A percentile compares a stretch with the other conserved stretches of the same genome.
These are phyloP conservation scores for Hymenotorrendiella dingleyae DNA, from an alignment of 2,329 filamentous ascomycete species.

Conservation along the genomic window DNA sequence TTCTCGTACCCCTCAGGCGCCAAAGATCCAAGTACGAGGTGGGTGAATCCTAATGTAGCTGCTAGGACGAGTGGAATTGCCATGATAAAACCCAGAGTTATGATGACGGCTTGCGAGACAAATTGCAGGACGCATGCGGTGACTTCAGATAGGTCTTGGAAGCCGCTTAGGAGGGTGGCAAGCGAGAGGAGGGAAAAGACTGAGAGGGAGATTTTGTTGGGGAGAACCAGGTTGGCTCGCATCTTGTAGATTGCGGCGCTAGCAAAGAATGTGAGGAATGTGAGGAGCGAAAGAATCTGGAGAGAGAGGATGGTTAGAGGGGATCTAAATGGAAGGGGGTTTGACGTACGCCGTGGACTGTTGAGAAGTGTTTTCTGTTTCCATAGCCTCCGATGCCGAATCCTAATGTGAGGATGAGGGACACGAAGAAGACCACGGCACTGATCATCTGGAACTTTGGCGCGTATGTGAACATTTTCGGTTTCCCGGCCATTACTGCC, in stretches of 20 bases:
- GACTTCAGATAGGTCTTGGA: background rate
- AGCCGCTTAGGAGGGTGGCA: background rate
- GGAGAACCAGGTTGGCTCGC: background rate
- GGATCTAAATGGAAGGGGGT: background rate
- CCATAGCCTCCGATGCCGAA: conserved; percentile 8
- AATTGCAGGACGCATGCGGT: background rate
- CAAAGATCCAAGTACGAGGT: no score
- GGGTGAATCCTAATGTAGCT: no score
- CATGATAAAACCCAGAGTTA: background rate
- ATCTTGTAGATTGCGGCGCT: no score
- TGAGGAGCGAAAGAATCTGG: no score
- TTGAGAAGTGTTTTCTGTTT: conserved; percentile 3
- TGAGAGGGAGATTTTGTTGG: background rate
- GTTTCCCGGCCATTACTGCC: conserved; percentile 4
- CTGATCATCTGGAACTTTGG: conserved; percentile 7
- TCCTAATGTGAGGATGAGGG: background rate
- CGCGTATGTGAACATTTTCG: background rate
- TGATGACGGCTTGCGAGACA: background rate
- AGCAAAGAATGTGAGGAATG: no score
- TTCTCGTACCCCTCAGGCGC: no score
- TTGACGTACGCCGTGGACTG: conserved; percentile 4
- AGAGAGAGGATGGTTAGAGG: no score
- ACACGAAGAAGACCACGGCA: conserved; percentile 1
- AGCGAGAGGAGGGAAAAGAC: background rate
- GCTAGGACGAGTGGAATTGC: background rate